Evolutionary conservation across 2,329 filamentous ascomycete species (phyloP), one percentile per base, ranked within the genome.

Genomic region (Verticillium alfalfae): DNA sequence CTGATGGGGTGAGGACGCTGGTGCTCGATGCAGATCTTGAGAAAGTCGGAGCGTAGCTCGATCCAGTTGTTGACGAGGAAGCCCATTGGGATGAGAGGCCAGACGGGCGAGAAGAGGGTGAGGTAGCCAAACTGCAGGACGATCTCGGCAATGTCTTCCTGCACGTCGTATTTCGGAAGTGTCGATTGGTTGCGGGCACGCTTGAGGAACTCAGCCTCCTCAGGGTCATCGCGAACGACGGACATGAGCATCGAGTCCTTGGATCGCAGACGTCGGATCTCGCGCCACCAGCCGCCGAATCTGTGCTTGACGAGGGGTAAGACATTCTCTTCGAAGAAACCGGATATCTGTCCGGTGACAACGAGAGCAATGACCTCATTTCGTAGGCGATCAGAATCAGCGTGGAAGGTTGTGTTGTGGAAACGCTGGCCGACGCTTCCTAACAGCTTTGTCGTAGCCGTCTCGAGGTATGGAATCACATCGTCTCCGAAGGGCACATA

Each of bases 31-130:
- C 87, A 90, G 61, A 93, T 89, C 69, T 92, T 93, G 74, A 90
- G 84, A 56, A 91, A 90, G 68, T 93, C 90, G 2, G 89, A 88
- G 10, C 90, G 88, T 10, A 93, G 80, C 72, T 93, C 90, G 61
- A 93, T 77, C 88, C 89, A 91, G 75, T 92, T 89, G 73, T 92
- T 92, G 70, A 91, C 74, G 15, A 92, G 77, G 71, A 92, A 93
- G 0, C 88, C 89, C 26, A 91, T 78, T 0, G 87, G 84, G 0
- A 90, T 89, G 1, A 92, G 77, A 0, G 90, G 89, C 90, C 90
- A 93, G 36, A 91, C 87, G 0, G 90, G 87, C 1, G 86, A 88
- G 72, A 92, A 93, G 5, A 92, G 77, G 0, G 87, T 84, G 0
- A 93, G 80, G 70, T 92, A 91, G 5, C 90, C 90, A 66, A 91